Evolutionary conservation across 2,329 filamentous ascomycete genomes (phyloP).

Genomic region (Dactylonectria macrodidyma): DNA sequence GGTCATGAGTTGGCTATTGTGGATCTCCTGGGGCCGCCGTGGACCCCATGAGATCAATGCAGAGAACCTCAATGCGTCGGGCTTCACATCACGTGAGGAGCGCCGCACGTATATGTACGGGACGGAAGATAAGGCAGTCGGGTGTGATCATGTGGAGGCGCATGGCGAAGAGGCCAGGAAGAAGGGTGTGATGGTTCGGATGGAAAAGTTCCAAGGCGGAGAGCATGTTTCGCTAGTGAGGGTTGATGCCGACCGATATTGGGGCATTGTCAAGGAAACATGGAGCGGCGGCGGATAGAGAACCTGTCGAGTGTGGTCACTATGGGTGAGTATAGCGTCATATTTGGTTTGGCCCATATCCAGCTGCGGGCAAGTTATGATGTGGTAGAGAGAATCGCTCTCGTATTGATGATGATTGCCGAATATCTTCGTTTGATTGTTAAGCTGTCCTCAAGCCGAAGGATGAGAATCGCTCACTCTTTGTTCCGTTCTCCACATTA

Average conservation of each 20-base stretch:
- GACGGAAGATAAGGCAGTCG: slow-evolving; percentile 63
- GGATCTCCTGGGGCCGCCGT: slow-evolving; percentile 49
- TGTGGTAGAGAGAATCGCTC: not conserved
- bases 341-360: not conserved
- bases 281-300: slow-evolving; percentile 56
- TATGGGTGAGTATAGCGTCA: not conserved
- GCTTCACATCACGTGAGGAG: slow-evolving; percentile 55
- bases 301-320: not conserved
- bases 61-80: slow-evolving; percentile 55
- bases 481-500: slow-evolving; percentile 16
- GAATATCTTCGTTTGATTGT: slow-evolving; percentile 9
- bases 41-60: slow-evolving; percentile 53
- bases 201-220: slow-evolving; percentile 63
- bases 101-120: slow-evolving; percentile 68
- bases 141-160: slow-evolving; percentile 61
- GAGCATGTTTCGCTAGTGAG: slow-evolving; percentile 67
- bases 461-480: not conserved
- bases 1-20: slow-evolving; percentile 50
- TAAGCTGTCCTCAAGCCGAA: not conserved
- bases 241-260: slow-evolving; percentile 64
- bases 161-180: slow-evolving; percentile 60
- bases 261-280: slow-evolving; percentile 61
- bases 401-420: slow-evolving; percentile 1
- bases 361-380: not conserved
- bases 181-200: slow-evolving; percentile 58